phyloP scores from a whole-genome alignment of 2,329 filamentous ascomycete species.

The Fusarium tuaranense region DNA sequence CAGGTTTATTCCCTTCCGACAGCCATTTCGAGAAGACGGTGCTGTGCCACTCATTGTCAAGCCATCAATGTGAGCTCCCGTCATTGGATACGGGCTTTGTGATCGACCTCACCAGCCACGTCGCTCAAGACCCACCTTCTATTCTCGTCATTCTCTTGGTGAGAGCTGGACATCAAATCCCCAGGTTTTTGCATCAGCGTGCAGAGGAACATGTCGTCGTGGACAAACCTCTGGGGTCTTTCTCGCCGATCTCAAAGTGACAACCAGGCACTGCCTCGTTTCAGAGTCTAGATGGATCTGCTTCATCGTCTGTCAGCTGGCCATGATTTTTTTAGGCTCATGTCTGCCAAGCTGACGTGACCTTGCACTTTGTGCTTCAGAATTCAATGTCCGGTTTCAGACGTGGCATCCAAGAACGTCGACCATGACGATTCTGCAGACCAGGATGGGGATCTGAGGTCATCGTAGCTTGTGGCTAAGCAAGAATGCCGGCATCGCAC shows the following conservation, averaged over 20 bases:
- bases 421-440: slow-evolving; percentile 1
- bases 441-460: not conserved
- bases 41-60: slow-evolving; percentile 5
- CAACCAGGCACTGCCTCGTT: slow-evolving; percentile 24
- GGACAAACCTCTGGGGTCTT: slow-evolving; percentile 10
- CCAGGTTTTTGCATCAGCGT: slow-evolving; percentile 26
- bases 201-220: slow-evolving; percentile 11
- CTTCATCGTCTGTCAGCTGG: slow-evolving; percentile 20
- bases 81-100: slow-evolving; percentile 10
- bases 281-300: slow-evolving; percentile 25
- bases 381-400: slow-evolving; percentile 28
- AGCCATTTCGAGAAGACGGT: not conserved
- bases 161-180: slow-evolving; percentile 2
- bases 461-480: slow-evolving; percentile 26
- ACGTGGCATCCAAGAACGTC: slow-evolving; percentile 1
- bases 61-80: slow-evolving; percentile 3
- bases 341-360: not conserved
- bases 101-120: slow-evolving; percentile 37
- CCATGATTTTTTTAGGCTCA: not conserved
- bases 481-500: not conserved
- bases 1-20: not conserved
- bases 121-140: slow-evolving; percentile 28
- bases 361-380: slow-evolving; percentile 26
- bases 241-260: slow-evolving; percentile 11
- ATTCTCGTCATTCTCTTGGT: slow-evolving; percentile 25